phyloP scores from a whole-genome alignment of 2,329 filamentous ascomycete species.

The Ceratocystis diversiconidia region DNA sequence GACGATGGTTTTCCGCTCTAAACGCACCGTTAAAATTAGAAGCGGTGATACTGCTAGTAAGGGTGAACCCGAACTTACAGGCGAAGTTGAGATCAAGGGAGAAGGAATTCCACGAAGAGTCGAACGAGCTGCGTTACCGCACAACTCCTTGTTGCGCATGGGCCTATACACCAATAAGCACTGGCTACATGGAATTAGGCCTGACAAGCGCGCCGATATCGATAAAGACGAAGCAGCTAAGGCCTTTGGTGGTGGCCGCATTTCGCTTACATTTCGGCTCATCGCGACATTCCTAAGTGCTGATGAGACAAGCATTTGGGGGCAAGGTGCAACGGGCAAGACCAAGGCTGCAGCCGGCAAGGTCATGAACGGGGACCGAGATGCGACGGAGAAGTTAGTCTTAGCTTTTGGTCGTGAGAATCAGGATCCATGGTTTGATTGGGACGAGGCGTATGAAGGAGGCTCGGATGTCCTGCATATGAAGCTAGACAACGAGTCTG shows the following conservation, averaged over 20 bases:
- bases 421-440: constrained; percentile 54
- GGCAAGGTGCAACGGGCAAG: constrained; percentile 71
- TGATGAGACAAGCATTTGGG: constrained; percentile 63
- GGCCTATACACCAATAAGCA: constrained; percentile 66
- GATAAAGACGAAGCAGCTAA: constrained; percentile 59
- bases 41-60: constrained; percentile 16
- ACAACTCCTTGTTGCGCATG: constrained; percentile 79
- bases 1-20: constrained; percentile 78
- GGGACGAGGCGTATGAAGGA: constrained; percentile 58
- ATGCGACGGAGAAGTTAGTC: constrained; percentile 55
- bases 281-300: constrained; percentile 73
- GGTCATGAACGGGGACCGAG: constrained; percentile 55
- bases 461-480: constrained; percentile 78
- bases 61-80: neutral
- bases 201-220: constrained; percentile 58
- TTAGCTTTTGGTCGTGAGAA: constrained; percentile 78
- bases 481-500: constrained; percentile 10
- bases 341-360: constrained; percentile 40
- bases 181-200: constrained; percentile 86
- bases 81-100: constrained; percentile 26
- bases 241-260: constrained; percentile 60
- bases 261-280: constrained; percentile 78
- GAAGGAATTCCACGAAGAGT: constrained; percentile 32
- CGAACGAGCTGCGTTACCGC: constrained; percentile 60
- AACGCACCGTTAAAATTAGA: constrained; percentile 38